phyloP scores from a whole-genome alignment of 768 basidiomycete genomes.

The Trametes elegans region DNA sequence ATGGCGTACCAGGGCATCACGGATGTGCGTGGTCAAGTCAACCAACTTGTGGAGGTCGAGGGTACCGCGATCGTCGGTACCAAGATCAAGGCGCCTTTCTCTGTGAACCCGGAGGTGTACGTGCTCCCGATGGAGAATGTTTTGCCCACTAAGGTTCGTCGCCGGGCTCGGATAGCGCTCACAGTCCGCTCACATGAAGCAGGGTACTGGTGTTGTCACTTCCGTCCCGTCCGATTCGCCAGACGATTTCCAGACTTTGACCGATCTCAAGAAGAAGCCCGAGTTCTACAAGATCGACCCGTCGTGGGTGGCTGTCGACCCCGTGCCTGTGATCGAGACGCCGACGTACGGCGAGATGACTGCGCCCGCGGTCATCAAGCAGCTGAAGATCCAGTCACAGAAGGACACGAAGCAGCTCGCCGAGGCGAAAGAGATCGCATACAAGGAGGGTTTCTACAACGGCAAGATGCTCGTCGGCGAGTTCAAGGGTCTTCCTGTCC shows the following conservation, averaged over 20 bases:
- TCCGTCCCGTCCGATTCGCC: conserved; percentile 98
- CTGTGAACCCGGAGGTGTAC: conserved; percentile 81
- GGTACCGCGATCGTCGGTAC: conserved; percentile 84
- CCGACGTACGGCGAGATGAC: conserved; percentile 92
- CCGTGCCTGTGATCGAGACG: conserved; percentile 84
- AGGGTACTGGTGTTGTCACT: conserved; percentile 98
- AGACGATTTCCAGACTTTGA: conserved; percentile 88
- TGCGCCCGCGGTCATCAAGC: conserved; percentile 78
- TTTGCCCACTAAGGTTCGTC: conserved; percentile 79
- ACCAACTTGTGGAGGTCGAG: conserved; percentile 73
- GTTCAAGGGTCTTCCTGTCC: conserved; percentile 84
- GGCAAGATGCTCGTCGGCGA: conserved; percentile 91
- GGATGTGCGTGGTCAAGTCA: conserved; percentile 65
- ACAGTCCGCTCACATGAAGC: neutral
- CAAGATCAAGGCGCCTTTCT: conserved; percentile 85
- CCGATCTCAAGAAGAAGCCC: conserved; percentile 92
- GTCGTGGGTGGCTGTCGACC: conserved; percentile 80
- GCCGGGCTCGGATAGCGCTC: no score
- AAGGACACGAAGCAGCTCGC: conserved; percentile 91
- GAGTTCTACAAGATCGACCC: conserved; percentile 95
- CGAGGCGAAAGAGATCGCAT: conserved; percentile 96
- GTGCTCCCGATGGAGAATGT: conserved; percentile 99
- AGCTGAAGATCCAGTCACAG: conserved; percentile 93
- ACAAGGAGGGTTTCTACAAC: conserved; percentile 97
- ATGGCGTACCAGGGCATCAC: conserved; percentile 95